These are phyloP conservation scores for Nakazawaea anatomiae DNA, from an alignment of 805 yeast genomes.

Conservation along the genomic window DNA sequence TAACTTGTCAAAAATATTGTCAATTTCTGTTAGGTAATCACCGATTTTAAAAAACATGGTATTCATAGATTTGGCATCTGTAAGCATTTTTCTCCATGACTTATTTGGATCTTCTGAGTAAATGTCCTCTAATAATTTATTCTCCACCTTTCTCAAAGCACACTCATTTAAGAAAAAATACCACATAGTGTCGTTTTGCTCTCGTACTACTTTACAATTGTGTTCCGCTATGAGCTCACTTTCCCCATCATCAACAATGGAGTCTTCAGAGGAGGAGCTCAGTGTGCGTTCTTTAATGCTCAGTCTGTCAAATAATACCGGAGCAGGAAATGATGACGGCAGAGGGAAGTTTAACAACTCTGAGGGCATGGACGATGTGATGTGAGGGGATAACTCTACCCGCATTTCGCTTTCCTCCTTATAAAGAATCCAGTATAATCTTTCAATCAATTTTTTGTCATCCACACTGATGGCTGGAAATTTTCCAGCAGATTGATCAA, in stretches of 20 bases:
- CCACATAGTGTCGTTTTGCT: constrained; percentile 26
- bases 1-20: constrained; percentile 31
- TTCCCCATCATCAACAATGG: constrained; percentile 3
- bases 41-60: constrained; percentile 3
- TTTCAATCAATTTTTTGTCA: constrained; percentile 9
- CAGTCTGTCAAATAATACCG: constrained; percentile 5
- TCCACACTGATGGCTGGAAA: not conserved
- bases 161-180: constrained; percentile 32
- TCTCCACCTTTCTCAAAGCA: constrained; percentile 34
- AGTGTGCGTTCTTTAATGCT: not conserved
- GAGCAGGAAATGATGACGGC: constrained; percentile 10
- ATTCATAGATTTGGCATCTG: not conserved
- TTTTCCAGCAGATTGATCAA: not conserved
- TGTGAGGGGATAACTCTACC: constrained; percentile 9
- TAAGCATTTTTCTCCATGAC: constrained; percentile 6
- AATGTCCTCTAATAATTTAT: constrained; percentile 28
- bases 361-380: constrained; percentile 1
- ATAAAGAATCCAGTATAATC: constrained; percentile 9
- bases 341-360: constrained; percentile 9
- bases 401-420: constrained; percentile 10
- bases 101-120: constrained; percentile 24
- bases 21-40: constrained; percentile 29
- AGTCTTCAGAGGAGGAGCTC: not conserved
- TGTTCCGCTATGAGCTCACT: constrained; percentile 1
- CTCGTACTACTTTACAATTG: constrained; percentile 18